These are phyloP conservation scores for Fonsecaea monophora DNA, from an alignment of 2,329 filamentous ascomycete genomes.

Conservation along the genomic window DNA sequence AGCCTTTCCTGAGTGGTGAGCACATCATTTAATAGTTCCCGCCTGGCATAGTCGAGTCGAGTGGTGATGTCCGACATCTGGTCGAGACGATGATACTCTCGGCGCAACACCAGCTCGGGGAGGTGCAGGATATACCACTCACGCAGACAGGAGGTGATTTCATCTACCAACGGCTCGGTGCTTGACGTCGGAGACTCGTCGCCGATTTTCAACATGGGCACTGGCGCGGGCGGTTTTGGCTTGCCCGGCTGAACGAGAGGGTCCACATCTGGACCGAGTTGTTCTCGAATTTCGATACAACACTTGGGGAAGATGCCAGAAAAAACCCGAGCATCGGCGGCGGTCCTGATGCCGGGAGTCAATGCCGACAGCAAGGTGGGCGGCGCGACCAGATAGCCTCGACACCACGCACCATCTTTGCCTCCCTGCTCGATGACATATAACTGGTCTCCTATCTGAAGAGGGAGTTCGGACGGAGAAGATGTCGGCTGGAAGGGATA, in stretches of 20 bases:
- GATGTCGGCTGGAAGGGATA: constrained; percentile 85
- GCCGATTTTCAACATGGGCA: constrained; percentile 96
- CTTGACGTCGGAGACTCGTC: constrained; percentile 92
- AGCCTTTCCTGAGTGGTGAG: constrained; percentile 84
- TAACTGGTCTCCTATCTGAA: constrained; percentile 96
- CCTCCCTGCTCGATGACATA: constrained; percentile 98
- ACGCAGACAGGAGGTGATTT: constrained; percentile 93
- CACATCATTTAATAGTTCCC: constrained; percentile 92
- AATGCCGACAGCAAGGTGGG: constrained; percentile 90
- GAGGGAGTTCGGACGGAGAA: constrained; percentile 85
- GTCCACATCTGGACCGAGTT: constrained; percentile 64
- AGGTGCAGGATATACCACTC: constrained; percentile 99
- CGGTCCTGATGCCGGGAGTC: constrained; percentile 89
- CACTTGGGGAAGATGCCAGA: constrained; percentile 96
- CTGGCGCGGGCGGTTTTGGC: constrained; percentile 82
- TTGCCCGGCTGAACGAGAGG: constrained; percentile 22
- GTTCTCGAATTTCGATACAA: constrained; percentile 93
- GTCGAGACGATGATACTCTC: constrained; percentile 81
- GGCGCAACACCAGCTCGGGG: constrained; percentile 83
- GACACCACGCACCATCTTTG: constrained; percentile 83
- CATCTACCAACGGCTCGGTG: constrained; percentile 91
- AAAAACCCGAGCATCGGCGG: constrained; percentile 92
- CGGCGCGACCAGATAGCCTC: constrained; percentile 92
- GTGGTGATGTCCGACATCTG: constrained; percentile 80
- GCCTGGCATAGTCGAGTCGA: constrained; percentile 80